Conservation (phyloP, 208 protist genomes). For the Leptomonas seymouri region DNA sequence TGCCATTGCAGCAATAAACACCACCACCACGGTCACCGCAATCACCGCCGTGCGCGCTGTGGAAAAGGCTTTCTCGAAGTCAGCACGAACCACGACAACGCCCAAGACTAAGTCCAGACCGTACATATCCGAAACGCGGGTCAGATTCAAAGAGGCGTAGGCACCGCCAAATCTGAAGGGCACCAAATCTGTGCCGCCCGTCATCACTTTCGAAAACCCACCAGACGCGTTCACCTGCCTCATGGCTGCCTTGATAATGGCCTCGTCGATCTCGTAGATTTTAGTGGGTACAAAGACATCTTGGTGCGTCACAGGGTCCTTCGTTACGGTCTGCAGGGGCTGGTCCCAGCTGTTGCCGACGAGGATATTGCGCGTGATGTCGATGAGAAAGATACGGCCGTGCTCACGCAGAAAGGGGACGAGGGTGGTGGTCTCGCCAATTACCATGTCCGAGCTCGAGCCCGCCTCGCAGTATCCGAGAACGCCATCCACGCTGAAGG, state of each 20-base stretch:
- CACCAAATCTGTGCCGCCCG: constrained; percentile 34
- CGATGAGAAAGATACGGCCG: constrained; percentile 63
- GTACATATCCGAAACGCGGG: constrained; percentile 56
- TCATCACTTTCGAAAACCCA: constrained; percentile 23
- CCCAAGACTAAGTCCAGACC: constrained; percentile 59
- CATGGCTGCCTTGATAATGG: constrained; percentile 43
- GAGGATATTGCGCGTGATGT: constrained; percentile 42
- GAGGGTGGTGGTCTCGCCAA: constrained; percentile 47
- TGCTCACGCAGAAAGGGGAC: constrained; percentile 50
- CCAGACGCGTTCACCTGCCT: constrained; percentile 25
- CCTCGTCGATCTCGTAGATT: constrained; percentile 49
- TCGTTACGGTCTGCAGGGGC: constrained; percentile 15
- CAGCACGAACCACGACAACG: constrained; percentile 48
- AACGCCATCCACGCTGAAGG: constrained; percentile 50
- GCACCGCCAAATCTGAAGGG: constrained; percentile 43
- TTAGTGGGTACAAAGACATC: constrained; percentile 18
- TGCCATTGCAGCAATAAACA: constrained; percentile 47
- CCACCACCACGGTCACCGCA: constrained; percentile 42
- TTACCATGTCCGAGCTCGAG: constrained; percentile 37
- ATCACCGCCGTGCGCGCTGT: constrained; percentile 44
- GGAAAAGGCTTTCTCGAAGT: constrained; percentile 62
- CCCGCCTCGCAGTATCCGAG: constrained; percentile 58
- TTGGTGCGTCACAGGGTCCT: constrained; percentile 13
- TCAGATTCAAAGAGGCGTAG: constrained; percentile 46
- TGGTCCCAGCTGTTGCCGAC: constrained; percentile 70